Base-by-base conservation (phyloP, 2,329 filamentous ascomycete species). In the Hypoxylon sp. region DNA sequence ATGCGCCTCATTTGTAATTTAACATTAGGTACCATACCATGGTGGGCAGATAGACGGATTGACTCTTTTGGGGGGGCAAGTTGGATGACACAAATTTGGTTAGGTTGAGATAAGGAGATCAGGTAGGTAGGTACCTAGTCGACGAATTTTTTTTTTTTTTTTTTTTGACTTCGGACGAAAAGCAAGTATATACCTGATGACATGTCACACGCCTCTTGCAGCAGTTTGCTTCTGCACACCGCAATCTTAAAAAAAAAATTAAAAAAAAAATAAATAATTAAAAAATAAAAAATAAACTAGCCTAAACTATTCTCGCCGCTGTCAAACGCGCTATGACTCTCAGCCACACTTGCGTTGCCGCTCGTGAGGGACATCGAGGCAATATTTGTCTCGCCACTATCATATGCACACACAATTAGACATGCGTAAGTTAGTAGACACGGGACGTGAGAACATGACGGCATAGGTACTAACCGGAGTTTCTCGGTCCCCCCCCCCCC, bases 11-110 rank as follows among this genome's bases (percentile, higher is more conserved):
- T 31, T n/a, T 42, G 10, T 33, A n/a, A 19, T 17, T 2, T 8
- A 55, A 46, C 54, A 22, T 22, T 22, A 22, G 19, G 19, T 22
- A 22, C 19, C 19, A 35, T 42, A 46, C 54, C 39, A 56, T 47
- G 10, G 42, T 56, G 54, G 54, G 42, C 14, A 42, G 37, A 42
- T 42, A 42, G n/a, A n/a, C 14, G 11, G 8, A 22, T 17, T 22
- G 17, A 22, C 39, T 42, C 9, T 42, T 19, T 22, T 22, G 19
- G 3, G 3, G 39, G 33, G 35, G 54, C 39, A 5, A 35, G 24
- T 56, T 44, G 54, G 44, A 56, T 47, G 39, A 56, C 33, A 22
- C 9, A 24, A 8, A 8, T 26, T 26, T 26, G 2, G 39, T 44
- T 19, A 2, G 39, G 39, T 44, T 17, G 3, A 9, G n/a, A 19